Percentiles rank a stretch among this genome's conserved stretches.
These are phyloP conservation scores for Xylaria arbuscula DNA, from an alignment of 2,329 filamentous ascomycete genomes.

Conservation along the genomic window DNA sequence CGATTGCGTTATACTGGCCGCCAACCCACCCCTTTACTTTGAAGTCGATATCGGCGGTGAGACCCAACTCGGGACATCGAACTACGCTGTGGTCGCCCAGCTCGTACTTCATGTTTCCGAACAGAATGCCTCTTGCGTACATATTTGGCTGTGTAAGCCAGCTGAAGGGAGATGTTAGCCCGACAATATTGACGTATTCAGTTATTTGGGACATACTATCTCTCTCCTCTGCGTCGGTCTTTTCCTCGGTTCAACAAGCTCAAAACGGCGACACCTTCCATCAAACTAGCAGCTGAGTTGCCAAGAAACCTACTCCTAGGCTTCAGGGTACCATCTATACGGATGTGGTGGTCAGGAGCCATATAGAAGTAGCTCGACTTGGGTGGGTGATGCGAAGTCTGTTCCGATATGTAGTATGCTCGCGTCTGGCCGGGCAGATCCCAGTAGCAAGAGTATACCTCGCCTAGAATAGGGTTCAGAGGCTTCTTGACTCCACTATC, in stretches of 20 bases:
- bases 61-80: conserved; percentile 85
- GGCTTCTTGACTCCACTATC: conserved; percentile 95
- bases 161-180: conserved; percentile 57
- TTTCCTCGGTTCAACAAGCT: conserved; percentile 81
- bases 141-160: conserved; percentile 98
- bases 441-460: conserved; percentile 96
- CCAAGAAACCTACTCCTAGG: conserved; percentile 94
- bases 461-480: conserved; percentile 93
- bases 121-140: conserved; percentile 96
- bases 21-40: conserved; percentile 98
- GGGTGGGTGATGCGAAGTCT: conserved; percentile 97
- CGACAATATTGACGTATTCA: background rate
- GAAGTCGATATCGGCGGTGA: conserved; percentile 94
- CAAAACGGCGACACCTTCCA: conserved; percentile 95
- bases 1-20: conserved; percentile 95
- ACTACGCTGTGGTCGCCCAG: conserved; percentile 96
- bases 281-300: conserved; percentile 96
- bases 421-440: conserved; percentile 84
- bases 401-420: conserved; percentile 96
- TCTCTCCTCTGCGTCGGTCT: conserved; percentile 74
- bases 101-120: conserved; percentile 99
- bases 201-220: conserved; percentile 75
- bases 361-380: conserved; percentile 99
- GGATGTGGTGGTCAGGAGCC: conserved; percentile 91
- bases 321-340: conserved; percentile 95